phyloP scores from a whole-genome alignment of 1,139 yeast genomes.

The Zhuliangozyma blackwelliae region DNA sequence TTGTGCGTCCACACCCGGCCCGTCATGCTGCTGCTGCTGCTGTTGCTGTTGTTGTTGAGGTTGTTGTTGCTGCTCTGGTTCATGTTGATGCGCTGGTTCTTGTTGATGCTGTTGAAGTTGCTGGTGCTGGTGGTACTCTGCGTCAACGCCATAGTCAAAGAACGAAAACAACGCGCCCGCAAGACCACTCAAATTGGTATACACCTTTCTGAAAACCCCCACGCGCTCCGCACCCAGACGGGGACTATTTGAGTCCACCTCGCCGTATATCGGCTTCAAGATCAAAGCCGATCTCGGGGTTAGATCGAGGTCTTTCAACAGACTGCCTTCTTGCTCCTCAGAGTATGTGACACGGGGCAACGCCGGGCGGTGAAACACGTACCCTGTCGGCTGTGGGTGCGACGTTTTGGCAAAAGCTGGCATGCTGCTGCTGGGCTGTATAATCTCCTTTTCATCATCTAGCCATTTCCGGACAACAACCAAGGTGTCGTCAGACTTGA shows the following conservation, averaged over 20 bases:
- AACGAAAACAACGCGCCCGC: constrained; percentile 32
- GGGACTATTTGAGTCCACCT: constrained; percentile 16
- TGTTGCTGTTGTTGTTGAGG: constrained; percentile 3
- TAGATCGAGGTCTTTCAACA: constrained; percentile 46
- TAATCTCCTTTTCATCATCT: constrained; percentile 38
- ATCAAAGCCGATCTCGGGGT: constrained; percentile 66
- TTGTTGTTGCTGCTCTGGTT: constrained; percentile 3
- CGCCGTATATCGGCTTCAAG: constrained; percentile 49
- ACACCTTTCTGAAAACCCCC: constrained; percentile 15
- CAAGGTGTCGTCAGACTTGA: constrained; percentile 39
- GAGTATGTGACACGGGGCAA: constrained; percentile 36
- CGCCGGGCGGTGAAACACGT: constrained; percentile 36
- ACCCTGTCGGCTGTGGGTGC: constrained; percentile 28
- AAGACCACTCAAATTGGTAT: constrained; percentile 9
- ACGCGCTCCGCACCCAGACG: constrained; percentile 7
- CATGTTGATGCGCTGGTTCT: constrained; percentile 4
- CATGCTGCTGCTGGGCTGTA: constrained; percentile 21
- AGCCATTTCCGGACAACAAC: constrained; percentile 61
- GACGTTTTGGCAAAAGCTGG: constrained; percentile 38
- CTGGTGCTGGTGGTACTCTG: constrained; percentile 1
- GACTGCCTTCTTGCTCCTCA: constrained; percentile 49
- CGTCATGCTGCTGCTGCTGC: constrained; percentile 1
- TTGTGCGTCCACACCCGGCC: constrained; percentile 14
- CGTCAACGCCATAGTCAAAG: constrained; percentile 39
- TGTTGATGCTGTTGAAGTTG: neutral